Base-by-base conservation (phyloP, 2,329 filamentous ascomycete species). In the Sphaceloma murrayae region DNA sequence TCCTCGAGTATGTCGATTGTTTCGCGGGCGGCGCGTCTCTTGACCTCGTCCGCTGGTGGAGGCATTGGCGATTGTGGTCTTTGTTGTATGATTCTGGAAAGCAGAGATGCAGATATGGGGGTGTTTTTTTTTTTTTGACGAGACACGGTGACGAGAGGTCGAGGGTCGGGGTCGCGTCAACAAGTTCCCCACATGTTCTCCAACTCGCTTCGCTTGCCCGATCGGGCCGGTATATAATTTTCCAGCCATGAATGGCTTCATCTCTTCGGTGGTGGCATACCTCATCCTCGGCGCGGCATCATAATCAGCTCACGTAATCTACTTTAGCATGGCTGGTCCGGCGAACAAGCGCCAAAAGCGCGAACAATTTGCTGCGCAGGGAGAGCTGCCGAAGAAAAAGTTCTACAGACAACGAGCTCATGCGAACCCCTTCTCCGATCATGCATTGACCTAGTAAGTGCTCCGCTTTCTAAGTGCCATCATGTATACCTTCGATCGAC, bases 391-490 rank as follows among this genome's bases (percentile, higher is more conserved):
- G 7, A 82, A 85, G 65, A 98, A 98, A 72, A 89, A 84, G 68
- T 94, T 91, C 67, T 98, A 94, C 63, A 78, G 91, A 46, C 91
- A 98, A 65, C 77, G 91, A 62, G 91, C 91, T 27, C 91, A 98
- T 67, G 91, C 91, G 51, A 98, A 98, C 67, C 88, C 89, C 5
- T 98, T 98, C 67, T 95, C 89, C 2, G 91, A 98, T 58, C 91
- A 98, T 68, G 70, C 77, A 47, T 70, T 98, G 60, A 73, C 74
- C 56, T 98, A 98, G 91, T 94, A 75, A 56, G 77, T 68, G 13
- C 10, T 10, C 34, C 19, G 9, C 6, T 13, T n/a, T n/a, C n/a
- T n/a, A n/a, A n/a, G n/a, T n/a, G n/a, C n/a, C n/a, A n/a, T n/a
- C n/a, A n/a, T n/a, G n/a, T n/a, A n/a, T n/a, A n/a, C n/a, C n/a